A percentile compares a stretch with the other conserved stretches of the same genome.
Conservation (phyloP, 257 asterid genomes). For the Scutellaria barbata region DNA sequence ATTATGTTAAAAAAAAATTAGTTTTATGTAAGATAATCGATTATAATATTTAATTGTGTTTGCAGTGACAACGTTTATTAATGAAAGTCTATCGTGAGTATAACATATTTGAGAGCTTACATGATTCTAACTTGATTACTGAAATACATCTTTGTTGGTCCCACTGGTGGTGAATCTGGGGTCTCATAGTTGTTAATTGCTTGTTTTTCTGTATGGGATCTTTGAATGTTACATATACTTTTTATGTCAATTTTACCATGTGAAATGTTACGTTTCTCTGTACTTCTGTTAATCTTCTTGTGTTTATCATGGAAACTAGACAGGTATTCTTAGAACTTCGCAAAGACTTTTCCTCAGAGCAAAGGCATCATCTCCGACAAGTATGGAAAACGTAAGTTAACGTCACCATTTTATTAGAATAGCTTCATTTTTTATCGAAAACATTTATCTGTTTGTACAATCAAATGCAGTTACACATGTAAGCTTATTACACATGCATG, state of each 20-base stretch:
- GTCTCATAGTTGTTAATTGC: too few relatives aligned
- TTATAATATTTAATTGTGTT: background rate
- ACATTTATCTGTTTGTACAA: background rate
- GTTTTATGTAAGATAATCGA: too few relatives aligned
- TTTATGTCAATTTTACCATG: background rate
- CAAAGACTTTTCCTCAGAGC: slow-evolving; percentile 46
- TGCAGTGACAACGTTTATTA: background rate
- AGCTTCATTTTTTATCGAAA: slow-evolving; percentile 1
- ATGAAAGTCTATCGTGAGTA: background rate
- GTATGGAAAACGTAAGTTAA: slow-evolving; percentile 68
- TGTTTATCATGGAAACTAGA: slow-evolving; percentile 64
- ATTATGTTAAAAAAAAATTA: too few relatives aligned
- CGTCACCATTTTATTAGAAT: background rate
- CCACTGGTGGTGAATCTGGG: too few relatives aligned
- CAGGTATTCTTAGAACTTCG: slow-evolving; percentile 63
- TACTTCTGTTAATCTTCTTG: slow-evolving; percentile 32
- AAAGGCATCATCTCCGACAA: slow-evolving; percentile 44
- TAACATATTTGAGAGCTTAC: too few relatives aligned
- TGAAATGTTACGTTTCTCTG: slow-evolving; percentile 6
- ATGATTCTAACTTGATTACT: too few relatives aligned
- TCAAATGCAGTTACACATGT: slow-evolving; percentile 6
- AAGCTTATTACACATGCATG: slow-evolving; percentile 11
- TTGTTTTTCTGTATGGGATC: background rate
- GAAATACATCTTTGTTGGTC: too few relatives aligned
- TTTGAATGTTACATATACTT: background rate